Conservation (phyloP, 805 yeast genomes). For the Nakazawaea peltata region DNA sequence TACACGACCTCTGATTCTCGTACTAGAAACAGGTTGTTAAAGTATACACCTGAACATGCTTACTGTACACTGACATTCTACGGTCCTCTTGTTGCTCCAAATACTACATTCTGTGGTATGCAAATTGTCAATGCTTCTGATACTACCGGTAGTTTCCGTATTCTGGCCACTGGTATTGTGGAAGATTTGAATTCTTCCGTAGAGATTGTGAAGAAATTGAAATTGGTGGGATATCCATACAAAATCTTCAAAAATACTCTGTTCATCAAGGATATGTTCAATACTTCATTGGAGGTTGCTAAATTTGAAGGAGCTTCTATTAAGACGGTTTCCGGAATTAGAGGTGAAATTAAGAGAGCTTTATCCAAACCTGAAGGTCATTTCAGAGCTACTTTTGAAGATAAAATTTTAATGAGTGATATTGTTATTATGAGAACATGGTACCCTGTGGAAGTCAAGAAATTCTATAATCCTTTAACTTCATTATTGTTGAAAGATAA, state of each 20-base stretch:
- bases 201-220: constrained; percentile 92
- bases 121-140: constrained; percentile 78
- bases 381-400: constrained; percentile 95
- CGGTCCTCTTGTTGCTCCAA: constrained; percentile 96
- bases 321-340: constrained; percentile 91
- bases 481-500: constrained; percentile 74
- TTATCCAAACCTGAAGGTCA: constrained; percentile 91
- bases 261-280: constrained; percentile 93
- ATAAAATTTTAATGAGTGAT: constrained; percentile 85
- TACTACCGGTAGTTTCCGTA: constrained; percentile 86
- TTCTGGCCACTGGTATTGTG: constrained; percentile 94
- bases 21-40: constrained; percentile 95
- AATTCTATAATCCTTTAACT: constrained; percentile 93
- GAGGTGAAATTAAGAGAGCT: constrained; percentile 97
- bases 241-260: constrained; percentile 95
- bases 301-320: constrained; percentile 97
- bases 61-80: constrained; percentile 93
- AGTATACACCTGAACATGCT: constrained; percentile 97
- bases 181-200: constrained; percentile 85
- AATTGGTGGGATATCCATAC: constrained; percentile 90
- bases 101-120: constrained; percentile 94
- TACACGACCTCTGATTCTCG: constrained; percentile 96
- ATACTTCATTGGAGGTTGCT: constrained; percentile 88
- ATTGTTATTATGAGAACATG: constrained; percentile 87
- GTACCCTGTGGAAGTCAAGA: constrained; percentile 90